Percentiles rank a stretch among this genome's conserved stretches.
phyloP scores from a whole-genome alignment of 1,284 basidiomycete genomes.

The Rhodotorula glutinis region DNA sequence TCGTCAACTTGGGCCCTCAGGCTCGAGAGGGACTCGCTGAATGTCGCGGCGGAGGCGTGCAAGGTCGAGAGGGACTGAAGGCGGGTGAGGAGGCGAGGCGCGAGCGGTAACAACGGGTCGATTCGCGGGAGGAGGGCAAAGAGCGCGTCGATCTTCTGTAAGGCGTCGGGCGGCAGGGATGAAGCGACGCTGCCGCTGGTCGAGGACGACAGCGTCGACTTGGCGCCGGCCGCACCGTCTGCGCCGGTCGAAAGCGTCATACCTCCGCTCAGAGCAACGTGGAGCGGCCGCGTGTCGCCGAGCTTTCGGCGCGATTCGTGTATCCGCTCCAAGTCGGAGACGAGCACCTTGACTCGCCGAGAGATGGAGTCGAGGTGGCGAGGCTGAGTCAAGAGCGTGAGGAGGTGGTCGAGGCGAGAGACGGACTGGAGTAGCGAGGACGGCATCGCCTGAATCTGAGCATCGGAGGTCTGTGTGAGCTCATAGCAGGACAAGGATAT shows the following conservation, averaged over 20 bases:
- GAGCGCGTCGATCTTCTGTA: constrained; percentile 57
- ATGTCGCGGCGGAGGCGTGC: constrained; percentile 75
- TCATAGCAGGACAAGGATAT: too few species aligned
- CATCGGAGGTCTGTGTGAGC: constrained; percentile 35
- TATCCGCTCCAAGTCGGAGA: constrained; percentile 86
- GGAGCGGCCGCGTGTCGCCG: constrained; percentile 43
- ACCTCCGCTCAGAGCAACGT: constrained; percentile 49
- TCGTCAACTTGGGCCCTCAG: constrained; percentile 60
- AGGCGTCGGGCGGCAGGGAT: constrained; percentile 53
- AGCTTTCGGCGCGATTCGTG: constrained; percentile 56
- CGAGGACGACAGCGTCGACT: not conserved
- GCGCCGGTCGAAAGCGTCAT: constrained; percentile 41
- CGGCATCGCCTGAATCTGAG: constrained; percentile 53
- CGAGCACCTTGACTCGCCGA: constrained; percentile 83
- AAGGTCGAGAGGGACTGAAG: constrained; percentile 76
- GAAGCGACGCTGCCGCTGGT: constrained; percentile 39
- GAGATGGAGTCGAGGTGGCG: constrained; percentile 96
- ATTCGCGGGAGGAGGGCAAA: constrained; percentile 73
- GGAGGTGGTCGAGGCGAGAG: constrained; percentile 74
- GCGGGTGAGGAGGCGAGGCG: constrained; percentile 84
- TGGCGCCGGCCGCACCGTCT: constrained; percentile 5
- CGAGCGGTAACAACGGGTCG: constrained; percentile 79
- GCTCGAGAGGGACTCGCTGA: constrained; percentile 49
- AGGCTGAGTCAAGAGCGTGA: constrained; percentile 87
- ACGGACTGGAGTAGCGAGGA: constrained; percentile 78